Evolutionary conservation across 148 eudicot species (phyloP), one percentile per base, ranked within the genome.

Genomic region (Fallopia convolvulus): DNA sequence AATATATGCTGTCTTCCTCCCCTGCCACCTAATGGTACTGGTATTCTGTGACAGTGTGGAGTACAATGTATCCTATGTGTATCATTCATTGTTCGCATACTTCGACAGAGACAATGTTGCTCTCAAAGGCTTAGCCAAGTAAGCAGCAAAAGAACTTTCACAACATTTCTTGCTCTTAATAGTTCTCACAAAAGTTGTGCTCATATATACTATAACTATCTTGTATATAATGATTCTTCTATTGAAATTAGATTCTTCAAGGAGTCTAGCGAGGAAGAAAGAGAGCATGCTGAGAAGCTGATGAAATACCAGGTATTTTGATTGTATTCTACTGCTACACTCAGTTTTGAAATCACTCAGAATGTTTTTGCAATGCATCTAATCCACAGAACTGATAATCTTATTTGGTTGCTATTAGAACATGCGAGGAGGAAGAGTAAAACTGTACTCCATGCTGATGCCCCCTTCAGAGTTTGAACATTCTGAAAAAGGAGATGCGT

Each of bases 81-180:
- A 93, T 79, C 97, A 93, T 68, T 82, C 97, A 15, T 74, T 93
- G 83, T 93, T 77, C 66, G 95, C 95, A 0, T 93, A 93, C 85
- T 93, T 93, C 63, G 95, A 91, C 86, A 78, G 97, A 78, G 97
- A 93, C 84, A 89, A 93, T 56, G 81, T 93, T 75, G 97, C 97
- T 78, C 93, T 93, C 14, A 88, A 78, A 75, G 97, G 97, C 80
- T 80, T 90, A 26, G 96, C 98, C 77, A 93, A 93, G 98, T 93
- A 87, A 90, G 82, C 70, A 48, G 17, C 40, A 66, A 66, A 66
- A 66, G 39, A 63, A 13, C 72, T 66, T 15, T 44, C 0, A 23
- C 9, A 23, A 0, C 15, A 61, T 23, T 61, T 61, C 23, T 21
- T 21, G 10, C 0, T 6, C 3, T 20, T 30, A 61, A 26, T 23